Conservation (phyloP, 306 rosid genomes). For the Castanea crenata region DNA sequence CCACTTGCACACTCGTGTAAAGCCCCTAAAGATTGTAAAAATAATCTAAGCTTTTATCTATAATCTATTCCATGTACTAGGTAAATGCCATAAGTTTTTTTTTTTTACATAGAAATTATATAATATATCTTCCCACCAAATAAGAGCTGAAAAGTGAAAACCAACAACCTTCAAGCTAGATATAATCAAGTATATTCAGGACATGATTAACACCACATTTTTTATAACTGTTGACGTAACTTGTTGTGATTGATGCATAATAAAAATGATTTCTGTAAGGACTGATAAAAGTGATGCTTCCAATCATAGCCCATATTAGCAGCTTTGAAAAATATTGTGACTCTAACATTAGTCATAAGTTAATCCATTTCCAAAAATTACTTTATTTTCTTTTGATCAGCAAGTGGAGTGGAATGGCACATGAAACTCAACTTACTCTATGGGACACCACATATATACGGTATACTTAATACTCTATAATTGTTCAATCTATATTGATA, state of each 20-base stretch:
- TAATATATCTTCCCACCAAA: no score
- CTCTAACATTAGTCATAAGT: not conserved
- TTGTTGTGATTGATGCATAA: no score
- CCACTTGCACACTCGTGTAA: slow-evolving; percentile 34
- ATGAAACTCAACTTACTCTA: slow-evolving; percentile 15
- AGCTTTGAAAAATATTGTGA: no score
- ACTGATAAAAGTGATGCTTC: no score
- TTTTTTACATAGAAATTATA: no score
- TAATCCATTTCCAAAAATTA: not conserved
- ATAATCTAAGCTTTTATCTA: not conserved
- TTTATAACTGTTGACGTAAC: no score
- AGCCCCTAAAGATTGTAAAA: slow-evolving; percentile 21
- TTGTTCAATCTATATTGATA: not conserved
- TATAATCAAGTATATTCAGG: not conserved
- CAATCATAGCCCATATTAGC: no score
- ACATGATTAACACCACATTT: no score
- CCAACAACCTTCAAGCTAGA: not conserved
- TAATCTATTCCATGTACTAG: slow-evolving; percentile 4
- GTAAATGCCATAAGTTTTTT: slow-evolving; percentile 1
- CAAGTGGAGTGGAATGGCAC: slow-evolving; percentile 1
- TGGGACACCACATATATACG: not conserved
- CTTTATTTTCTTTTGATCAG: not conserved
- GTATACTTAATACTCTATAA: not conserved
- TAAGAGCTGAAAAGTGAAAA: no score
- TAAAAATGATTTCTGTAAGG: no score